These are phyloP conservation scores for Paramecium bursaria DNA, from an alignment of 73 alveolate genomes.

Conservation along the genomic window DNA sequence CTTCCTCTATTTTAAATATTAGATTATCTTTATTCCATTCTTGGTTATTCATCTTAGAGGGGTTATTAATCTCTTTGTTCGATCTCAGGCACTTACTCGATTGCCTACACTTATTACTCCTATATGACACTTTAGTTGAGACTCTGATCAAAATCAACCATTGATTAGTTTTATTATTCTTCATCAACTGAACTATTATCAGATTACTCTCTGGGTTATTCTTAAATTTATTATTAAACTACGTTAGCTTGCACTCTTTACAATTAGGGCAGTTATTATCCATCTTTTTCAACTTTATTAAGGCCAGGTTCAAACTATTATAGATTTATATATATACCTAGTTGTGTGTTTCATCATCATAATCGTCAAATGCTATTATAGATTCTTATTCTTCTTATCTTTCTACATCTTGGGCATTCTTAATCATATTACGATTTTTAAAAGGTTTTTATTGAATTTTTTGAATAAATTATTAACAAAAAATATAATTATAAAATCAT, in stretches of 20 bases:
- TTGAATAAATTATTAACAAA: too few relatives aligned
- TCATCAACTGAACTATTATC: background rate
- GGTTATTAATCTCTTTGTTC: background rate
- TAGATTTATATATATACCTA: too few relatives aligned
- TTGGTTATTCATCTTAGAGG: background rate
- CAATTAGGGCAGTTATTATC: background rate
- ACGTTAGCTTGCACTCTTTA: background rate
- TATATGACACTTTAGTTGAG: too few relatives aligned
- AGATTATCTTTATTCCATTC: background rate
- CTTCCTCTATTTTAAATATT: background rate
- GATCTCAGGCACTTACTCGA: background rate
- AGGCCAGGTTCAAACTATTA: constrained; percentile 61
- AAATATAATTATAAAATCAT: too few relatives aligned
- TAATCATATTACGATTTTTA: too few relatives aligned
- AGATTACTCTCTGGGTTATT: background rate
- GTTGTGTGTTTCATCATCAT: too few relatives aligned
- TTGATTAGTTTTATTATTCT: background rate
- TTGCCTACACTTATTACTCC: constrained; percentile 2
- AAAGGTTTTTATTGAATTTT: too few relatives aligned
- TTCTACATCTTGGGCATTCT: background rate
- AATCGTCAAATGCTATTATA: background rate
- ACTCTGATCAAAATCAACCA: constrained; percentile 1
- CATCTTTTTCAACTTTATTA: background rate
- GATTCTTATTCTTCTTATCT: background rate
- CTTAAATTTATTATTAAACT: background rate